Evolutionary conservation across 2,329 filamentous ascomycete species (phyloP).

Genomic region (Ophiocordyceps camponoti-saundersi): DNA sequence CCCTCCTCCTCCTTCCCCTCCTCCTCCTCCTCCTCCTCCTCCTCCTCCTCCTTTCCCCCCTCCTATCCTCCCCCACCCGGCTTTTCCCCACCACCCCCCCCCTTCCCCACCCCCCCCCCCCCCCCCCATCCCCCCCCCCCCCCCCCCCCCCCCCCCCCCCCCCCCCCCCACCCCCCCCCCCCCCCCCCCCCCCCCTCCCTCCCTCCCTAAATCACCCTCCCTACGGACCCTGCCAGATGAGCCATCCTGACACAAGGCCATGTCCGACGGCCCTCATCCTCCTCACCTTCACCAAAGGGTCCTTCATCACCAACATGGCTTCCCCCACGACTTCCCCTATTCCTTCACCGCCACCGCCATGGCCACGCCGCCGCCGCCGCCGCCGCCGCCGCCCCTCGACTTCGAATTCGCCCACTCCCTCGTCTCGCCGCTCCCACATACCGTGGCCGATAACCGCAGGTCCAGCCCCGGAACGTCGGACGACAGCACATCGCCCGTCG

Average conservation of each 20-base stretch:
- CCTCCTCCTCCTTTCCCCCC: background rate
- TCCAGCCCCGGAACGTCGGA: slow-evolving; percentile 24
- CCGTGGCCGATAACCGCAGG: slow-evolving; percentile 9
- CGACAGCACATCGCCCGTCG: slow-evolving; percentile 24
- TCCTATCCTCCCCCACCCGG: background rate
- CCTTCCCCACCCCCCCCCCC: background rate
- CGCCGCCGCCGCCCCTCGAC: slow-evolving; percentile 5
- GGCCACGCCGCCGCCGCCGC: slow-evolving; percentile 8
- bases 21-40: background rate
- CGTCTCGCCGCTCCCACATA: slow-evolving; percentile 7
- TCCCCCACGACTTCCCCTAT: slow-evolving; percentile 32
- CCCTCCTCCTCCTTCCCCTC: background rate
- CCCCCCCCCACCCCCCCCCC: too few species aligned
- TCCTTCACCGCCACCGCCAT: slow-evolving; percentile 21
- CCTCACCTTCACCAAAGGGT: slow-evolving; percentile 6
- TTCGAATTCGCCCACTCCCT: slow-evolving; percentile 6
- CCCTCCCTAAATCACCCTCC: too few species aligned
- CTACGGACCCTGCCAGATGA: background rate
- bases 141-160: background rate
- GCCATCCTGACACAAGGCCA: background rate
- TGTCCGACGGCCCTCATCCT: slow-evolving; percentile 7
- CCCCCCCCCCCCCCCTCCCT: too few species aligned
- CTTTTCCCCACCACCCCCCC: background rate
- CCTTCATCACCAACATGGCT: slow-evolving; percentile 6
- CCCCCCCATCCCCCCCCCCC: background rate